Evolutionary conservation across 2,329 filamentous ascomycete species (phyloP), one percentile per base, ranked within the genome.

Genomic region (Huntiella decipiens): DNA sequence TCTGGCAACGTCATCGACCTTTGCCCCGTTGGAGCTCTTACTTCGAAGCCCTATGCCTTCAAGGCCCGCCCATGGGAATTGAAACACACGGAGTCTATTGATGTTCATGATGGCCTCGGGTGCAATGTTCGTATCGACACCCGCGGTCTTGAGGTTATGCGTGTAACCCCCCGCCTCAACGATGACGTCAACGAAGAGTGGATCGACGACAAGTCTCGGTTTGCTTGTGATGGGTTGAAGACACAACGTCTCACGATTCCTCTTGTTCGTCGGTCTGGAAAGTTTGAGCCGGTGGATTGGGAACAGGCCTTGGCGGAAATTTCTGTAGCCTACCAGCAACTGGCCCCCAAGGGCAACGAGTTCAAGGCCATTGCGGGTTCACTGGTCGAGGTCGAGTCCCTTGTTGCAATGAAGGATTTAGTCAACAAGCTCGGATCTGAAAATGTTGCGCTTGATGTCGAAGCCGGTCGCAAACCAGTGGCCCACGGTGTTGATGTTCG

Each of bases 131-230:
- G 91, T 38, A 79, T 96, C 38, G 91, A 98, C 64, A 81, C 86
- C 48, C 78, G 91, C 57, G 91, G 91, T 50, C 70, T 95, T 53
- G 87, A 96, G 66, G 88, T 98, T 44, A 94, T 98, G 87, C 80
- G 91, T 56, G 73, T 98, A 50, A 60, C 95, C 12, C 91, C 91
- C 50, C 77, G 91, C 56, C 71, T 98, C 51, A 98, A 98, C 61
- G 91, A 98, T 60, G 87, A 96, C 56, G 77, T 98, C 56, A 98
- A 98, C 63, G 91, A 98, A 67, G 91, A 98, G 64, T 98, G 91
- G 91, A 96, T 98, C 62, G 91, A 96, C 64, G 91, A 98, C 69
- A 98, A 96, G 73, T 79, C 85, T 36, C 78, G 91, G 53, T 98
- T 96, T 61, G 88, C 91, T 37, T 93, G 87, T 61, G 91, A 98